phyloP scores from a whole-genome alignment of 176 grass and related monocot genomes.

The Avena insularis region DNA sequence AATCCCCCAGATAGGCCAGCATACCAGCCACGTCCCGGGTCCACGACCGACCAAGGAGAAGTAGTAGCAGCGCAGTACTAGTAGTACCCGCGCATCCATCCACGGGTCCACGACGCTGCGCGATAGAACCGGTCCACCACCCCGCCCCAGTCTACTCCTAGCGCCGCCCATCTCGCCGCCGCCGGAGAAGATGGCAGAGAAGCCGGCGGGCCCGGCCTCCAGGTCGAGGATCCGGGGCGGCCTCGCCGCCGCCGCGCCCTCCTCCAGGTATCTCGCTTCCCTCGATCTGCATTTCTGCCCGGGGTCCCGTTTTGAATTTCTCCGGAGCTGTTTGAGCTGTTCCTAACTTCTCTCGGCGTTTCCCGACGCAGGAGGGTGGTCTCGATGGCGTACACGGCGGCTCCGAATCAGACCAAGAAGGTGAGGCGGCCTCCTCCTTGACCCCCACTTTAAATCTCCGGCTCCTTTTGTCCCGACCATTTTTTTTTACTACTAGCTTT shows the following conservation, averaged over 20 bases:
- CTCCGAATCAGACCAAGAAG: slow-evolving; percentile 51
- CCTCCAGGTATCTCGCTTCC: slow-evolving; percentile 45
- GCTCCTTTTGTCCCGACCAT: not conserved
- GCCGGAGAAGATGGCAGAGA: slow-evolving; percentile 55
- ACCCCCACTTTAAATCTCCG: not conserved
- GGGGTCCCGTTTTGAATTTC: slow-evolving; percentile 28
- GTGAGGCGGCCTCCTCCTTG: slow-evolving; percentile 10
- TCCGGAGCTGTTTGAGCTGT: slow-evolving; percentile 5
- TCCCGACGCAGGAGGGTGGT: slow-evolving; percentile 48
- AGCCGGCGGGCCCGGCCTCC: slow-evolving; percentile 21
- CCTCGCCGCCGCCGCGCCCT: slow-evolving; percentile 45
- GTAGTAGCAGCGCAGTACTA: slow-evolving; percentile 7
- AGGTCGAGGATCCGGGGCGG: slow-evolving; percentile 53
- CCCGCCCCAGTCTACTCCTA: slow-evolving; percentile 17
- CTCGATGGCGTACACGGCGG: slow-evolving; percentile 49
- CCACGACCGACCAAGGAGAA: slow-evolving; percentile 32
- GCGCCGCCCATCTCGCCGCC: slow-evolving; percentile 13
- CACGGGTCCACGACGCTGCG: slow-evolving; percentile 49
- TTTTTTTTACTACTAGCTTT: slow-evolving; percentile 15
- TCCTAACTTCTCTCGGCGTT: not conserved
- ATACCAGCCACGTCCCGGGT: slow-evolving; percentile 16
- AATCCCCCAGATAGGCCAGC: not conserved
- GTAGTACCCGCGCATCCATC: not conserved
- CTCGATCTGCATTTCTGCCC: slow-evolving; percentile 57
- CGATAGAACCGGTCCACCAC: slow-evolving; percentile 48